Evolutionary conservation across 1,284 basidiomycete genomes (phyloP), one percentile per base, ranked within the genome.

Genomic region (Microbotryomycetes sp.): DNA sequence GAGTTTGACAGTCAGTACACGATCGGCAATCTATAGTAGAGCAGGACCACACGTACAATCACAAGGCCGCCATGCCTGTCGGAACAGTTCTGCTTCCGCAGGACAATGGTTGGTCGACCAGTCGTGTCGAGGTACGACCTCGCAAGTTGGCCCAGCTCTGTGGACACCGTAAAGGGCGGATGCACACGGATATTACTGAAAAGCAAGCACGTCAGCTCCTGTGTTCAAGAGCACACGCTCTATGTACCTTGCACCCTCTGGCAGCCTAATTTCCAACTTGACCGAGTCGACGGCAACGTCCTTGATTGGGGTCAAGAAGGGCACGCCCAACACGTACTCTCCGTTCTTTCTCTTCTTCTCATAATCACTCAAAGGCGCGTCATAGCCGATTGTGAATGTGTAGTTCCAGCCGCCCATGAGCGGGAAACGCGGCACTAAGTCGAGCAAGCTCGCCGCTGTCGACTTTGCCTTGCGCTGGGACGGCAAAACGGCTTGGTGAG

Each of bases 321-420:
- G 94, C 5, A 98, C 81, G 56, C 85, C 84, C 26, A 92, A 81
- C 18, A 88, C 79, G 72, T 88, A 86, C 27, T 54, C 30, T 78
- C 68, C 75, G 77, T 69, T 87, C 82, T 81, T 86, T 64, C 80
- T 82, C 41, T 81, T 59, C 64, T 72, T 75, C 47, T 80, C 61
- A 21, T 72, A 74, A 71, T 91, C 86, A n/a, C 75, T 79, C 50
- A 96, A 79, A 23, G 89, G 86, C 9, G 86, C 81, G 71, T 97
- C 91, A 82, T 88, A 99, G 3, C 96, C 96, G 13, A 97, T 80
- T 5, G 88, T 91, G 77, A 94, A 98, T 47, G 81, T 84, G 77
- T 96, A 98, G 75, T 97, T 97, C 96, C 96, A 99, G 21, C 94
- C 92, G 29, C 96, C 96, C 63, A 97, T 76, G 27, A 99, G 72